Percentiles rank a stretch among this genome's conserved stretches.
phyloP scores from a whole-genome alignment of 2,329 filamentous ascomycete species.

The Gliomastix tumulicola region DNA sequence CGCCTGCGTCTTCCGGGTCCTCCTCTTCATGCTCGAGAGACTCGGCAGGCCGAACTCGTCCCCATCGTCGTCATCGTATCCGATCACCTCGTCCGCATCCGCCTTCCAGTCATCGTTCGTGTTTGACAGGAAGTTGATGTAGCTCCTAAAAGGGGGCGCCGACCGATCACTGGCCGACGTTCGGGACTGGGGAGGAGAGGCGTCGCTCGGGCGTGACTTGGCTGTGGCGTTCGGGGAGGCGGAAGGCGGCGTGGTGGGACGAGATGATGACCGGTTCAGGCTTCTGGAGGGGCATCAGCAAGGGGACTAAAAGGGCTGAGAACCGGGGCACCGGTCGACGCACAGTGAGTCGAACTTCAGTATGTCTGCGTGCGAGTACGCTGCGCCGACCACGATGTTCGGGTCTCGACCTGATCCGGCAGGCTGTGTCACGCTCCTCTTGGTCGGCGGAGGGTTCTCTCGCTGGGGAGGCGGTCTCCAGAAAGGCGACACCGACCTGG shows the following conservation, averaged over 20 bases:
- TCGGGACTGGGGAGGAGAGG: slow-evolving; percentile 39
- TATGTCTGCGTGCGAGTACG: slow-evolving; percentile 94
- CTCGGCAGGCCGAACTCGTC: slow-evolving; percentile 95
- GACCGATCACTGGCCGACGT: slow-evolving; percentile 19
- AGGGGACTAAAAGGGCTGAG: neutral
- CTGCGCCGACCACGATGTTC: slow-evolving; percentile 79
- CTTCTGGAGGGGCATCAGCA: slow-evolving; percentile 45
- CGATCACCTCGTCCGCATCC: slow-evolving; percentile 69
- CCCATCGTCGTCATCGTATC: slow-evolving; percentile 79
- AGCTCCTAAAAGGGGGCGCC: slow-evolving; percentile 65
- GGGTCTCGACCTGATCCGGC: slow-evolving; percentile 44
- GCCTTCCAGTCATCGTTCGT: slow-evolving; percentile 78
- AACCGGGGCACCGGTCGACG: slow-evolving; percentile 14
- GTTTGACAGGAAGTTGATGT: slow-evolving; percentile 74
- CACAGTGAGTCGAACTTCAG: slow-evolving; percentile 81
- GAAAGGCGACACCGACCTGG: slow-evolving; percentile 80
- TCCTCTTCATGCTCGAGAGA: slow-evolving; percentile 82
- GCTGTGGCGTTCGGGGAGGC: slow-evolving; percentile 31
- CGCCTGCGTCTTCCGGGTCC: slow-evolving; percentile 45
- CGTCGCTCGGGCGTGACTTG: slow-evolving; percentile 42
- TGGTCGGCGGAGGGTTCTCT: slow-evolving; percentile 28
- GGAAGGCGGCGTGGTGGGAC: slow-evolving; percentile 72
- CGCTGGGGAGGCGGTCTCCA: slow-evolving; percentile 62
- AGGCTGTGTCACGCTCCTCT: slow-evolving; percentile 34
- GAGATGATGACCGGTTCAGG: slow-evolving; percentile 51